Base-by-base conservation (phyloP, 306 rosid species). In the Trichosanthes truncata region DNA sequence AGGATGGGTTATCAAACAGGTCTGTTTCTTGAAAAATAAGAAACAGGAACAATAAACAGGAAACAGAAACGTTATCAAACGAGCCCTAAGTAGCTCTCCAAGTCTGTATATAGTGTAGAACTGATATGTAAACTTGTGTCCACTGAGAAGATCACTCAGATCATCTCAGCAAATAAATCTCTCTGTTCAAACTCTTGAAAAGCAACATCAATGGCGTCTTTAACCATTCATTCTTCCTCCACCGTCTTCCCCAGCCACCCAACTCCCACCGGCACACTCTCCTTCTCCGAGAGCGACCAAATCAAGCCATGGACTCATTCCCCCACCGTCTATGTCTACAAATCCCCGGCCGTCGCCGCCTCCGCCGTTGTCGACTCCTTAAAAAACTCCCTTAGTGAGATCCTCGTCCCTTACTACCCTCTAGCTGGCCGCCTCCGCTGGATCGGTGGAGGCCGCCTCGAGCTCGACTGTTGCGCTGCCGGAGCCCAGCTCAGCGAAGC, bases 361-460 rank as follows among this genome's bases (percentile, higher is more conserved):
- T 15, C 5, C 26, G 13, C 45, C 9, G 55, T 21, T 9, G 4
- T 73, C 11, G 56, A n/a, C 1, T 21, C 78, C 36, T 73, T 73
- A 15, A 89, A 75, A 48, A 76, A 65, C 53, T 90, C 97, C 0
- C 17, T 92, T 6, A 76, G 92, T 72, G 25, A 72, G n/a, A 89
- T 78, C 6, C 57, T 92, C 2, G 90, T 88, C 57, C 83, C 88
- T 40, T 92, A 89, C 84, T 89, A 92, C 38, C 93, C 92, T 1
- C 56, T 89, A 0, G 92, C 91, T 0, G 91, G 92, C 63, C 92
- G 92, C 55, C 81, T 90, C 38, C 82, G 33, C 2, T 92, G 88
- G 90, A 81, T 77, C 3, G 72, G 66, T 0, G 66, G 77, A 0
- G 84, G 89, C 45, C 94, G 90, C 38, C 83, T 92, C 1, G 86